Conservation (phyloP, 306 rosid genomes). For the Purshia tridentata region DNA sequence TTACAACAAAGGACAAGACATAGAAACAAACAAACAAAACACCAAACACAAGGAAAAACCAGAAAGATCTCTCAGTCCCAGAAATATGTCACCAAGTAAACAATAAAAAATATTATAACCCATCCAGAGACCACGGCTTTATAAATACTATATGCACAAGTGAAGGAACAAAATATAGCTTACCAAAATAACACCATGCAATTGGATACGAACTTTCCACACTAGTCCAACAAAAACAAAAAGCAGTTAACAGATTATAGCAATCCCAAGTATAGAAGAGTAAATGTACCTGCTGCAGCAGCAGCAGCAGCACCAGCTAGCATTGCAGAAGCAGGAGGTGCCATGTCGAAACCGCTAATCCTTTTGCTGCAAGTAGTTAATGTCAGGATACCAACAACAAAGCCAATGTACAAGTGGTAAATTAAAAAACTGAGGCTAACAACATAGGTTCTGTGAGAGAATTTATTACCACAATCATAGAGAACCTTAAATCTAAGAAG, state of each 20-base stretch:
- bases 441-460: not conserved
- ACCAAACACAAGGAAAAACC: conserved; percentile 96
- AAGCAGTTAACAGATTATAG: conserved; percentile 61
- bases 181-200: conserved; percentile 91
- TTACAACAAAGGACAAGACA: conserved; percentile 89
- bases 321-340: conserved; percentile 91
- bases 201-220: conserved; percentile 91
- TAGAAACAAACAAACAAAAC: conserved; percentile 91
- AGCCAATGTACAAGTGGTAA: conserved; percentile 4
- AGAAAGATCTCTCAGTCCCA: conserved; percentile 95
- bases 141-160: conserved; percentile 43
- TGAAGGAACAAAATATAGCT: conserved; percentile 70
- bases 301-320: conserved; percentile 51
- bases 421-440: not conserved
- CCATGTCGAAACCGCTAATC: conserved; percentile 98
- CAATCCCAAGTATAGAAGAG: conserved; percentile 26
- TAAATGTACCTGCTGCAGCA: conserved; percentile 75
- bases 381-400: conserved; percentile 36
- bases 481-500: too few relatives aligned
- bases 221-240: conserved; percentile 67
- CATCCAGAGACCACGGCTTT: conserved; percentile 47
- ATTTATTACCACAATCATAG: not conserved
- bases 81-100: conserved; percentile 76
- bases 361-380: conserved; percentile 72
- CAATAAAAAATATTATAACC: conserved; percentile 50